phyloP scores from a whole-genome alignment of 495 filamentous ascomycete species.

The Annulohypoxylon moriforme region DNA sequence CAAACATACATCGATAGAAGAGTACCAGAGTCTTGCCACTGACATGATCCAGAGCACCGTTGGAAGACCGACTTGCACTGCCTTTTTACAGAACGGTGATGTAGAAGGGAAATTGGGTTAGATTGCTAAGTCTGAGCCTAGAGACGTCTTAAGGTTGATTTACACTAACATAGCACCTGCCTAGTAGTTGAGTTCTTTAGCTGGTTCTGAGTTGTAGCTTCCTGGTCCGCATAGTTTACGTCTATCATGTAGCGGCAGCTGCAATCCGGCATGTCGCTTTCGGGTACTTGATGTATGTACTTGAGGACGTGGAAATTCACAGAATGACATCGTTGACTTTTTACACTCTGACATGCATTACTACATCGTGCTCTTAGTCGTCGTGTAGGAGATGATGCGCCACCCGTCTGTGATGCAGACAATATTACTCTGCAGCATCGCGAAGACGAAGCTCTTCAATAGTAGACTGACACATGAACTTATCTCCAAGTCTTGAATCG shows the following conservation, averaged over 20 bases:
- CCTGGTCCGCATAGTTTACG: neutral
- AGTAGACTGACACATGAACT: neutral
- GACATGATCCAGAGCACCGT: neutral
- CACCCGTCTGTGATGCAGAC: neutral
- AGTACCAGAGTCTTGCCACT: slow-evolving; percentile 6
- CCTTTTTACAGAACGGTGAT: neutral
- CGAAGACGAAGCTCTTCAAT: neutral
- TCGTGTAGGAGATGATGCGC: neutral
- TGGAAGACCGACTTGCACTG: neutral
- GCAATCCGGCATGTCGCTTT: neutral
- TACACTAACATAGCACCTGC: neutral
- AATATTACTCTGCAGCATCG: neutral
- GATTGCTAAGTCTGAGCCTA: neutral
- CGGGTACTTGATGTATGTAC: neutral
- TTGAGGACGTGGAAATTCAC: neutral
- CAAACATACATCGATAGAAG: slow-evolving; percentile 7
- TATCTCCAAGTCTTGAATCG: neutral
- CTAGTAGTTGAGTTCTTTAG: neutral
- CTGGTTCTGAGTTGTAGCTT: neutral
- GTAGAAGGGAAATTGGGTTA: neutral
- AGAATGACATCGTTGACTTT: neutral
- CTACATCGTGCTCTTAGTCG: neutral
- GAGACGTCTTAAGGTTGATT: neutral
- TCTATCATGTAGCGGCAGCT: neutral
- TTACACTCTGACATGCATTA: neutral